Evolutionary conservation across 2,329 filamentous ascomycete species (phyloP).

Genomic region (Trichothecium roseum): DNA sequence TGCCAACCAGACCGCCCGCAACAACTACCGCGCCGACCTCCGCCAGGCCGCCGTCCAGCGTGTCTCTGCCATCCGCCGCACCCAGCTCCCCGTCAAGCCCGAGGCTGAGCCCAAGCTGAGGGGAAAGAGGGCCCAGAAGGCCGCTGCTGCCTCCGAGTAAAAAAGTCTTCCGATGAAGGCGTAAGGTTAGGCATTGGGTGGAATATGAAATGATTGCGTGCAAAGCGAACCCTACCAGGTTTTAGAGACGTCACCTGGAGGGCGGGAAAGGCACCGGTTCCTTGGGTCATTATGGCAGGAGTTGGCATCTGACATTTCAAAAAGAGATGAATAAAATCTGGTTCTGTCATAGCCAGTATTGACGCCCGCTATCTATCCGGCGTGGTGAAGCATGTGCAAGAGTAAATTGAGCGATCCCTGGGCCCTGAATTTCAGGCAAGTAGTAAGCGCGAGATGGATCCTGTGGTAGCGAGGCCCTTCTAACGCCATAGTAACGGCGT

Average conservation of each 20-base stretch:
- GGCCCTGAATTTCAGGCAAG: too few relatives aligned
- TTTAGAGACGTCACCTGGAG: too few relatives aligned
- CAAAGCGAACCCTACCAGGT: background rate
- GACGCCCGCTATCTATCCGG: too few relatives aligned
- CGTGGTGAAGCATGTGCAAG: too few relatives aligned
- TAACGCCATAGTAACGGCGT: too few relatives aligned
- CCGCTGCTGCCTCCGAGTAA: constrained; percentile 26
- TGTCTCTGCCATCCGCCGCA: constrained; percentile 72
- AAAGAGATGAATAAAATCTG: constrained; percentile 1
- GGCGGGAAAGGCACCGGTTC: constrained; percentile 3
- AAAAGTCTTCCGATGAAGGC: constrained; percentile 13
- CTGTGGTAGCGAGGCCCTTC: too few relatives aligned
- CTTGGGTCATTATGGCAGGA: constrained; percentile 8
- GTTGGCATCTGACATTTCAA: constrained; percentile 10
- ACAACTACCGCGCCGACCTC: constrained; percentile 74
- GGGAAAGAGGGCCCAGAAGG: constrained; percentile 71
- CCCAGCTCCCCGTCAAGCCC: constrained; percentile 71
- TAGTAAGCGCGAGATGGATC: too few relatives aligned
- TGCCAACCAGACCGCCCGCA: constrained; percentile 72
- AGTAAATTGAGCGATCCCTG: too few relatives aligned
- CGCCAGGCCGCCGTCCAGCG: constrained; percentile 72
- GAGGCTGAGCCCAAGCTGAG: constrained; percentile 63
- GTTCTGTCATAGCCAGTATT: background rate
- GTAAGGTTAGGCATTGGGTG: constrained; percentile 10
- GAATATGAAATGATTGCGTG: background rate